phyloP scores from a whole-genome alignment of 129 eudicot genomes.

The Gnaphalium uliginosum region DNA sequence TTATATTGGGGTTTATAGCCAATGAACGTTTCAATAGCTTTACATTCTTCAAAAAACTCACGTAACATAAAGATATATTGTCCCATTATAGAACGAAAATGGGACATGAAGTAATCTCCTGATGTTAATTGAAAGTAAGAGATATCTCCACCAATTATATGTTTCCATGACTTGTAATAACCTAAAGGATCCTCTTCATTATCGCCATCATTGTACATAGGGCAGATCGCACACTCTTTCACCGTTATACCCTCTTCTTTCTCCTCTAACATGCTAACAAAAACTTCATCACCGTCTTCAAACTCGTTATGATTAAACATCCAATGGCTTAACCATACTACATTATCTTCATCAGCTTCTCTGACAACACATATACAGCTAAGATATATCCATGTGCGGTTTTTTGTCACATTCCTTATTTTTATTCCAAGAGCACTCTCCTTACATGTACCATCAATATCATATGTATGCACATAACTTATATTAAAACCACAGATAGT shows the following conservation, averaged over 20 bases:
- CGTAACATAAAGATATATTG: too few species aligned
- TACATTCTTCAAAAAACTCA: too few species aligned
- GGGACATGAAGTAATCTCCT: too few species aligned
- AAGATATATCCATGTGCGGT: background rate
- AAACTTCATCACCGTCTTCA: slow-evolving; percentile 23
- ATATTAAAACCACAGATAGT: background rate
- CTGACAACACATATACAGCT: background rate
- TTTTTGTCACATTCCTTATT: slow-evolving; percentile 1
- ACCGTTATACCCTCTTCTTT: background rate
- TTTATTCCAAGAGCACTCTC: background rate
- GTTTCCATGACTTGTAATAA: too few species aligned
- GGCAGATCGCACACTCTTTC: slow-evolving; percentile 13
- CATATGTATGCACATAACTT: too few species aligned
- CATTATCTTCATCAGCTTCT: slow-evolving; percentile 20
- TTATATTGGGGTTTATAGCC: too few species aligned
- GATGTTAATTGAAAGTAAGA: too few species aligned
- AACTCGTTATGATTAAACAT: slow-evolving; percentile 21
- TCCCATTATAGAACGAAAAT: too few species aligned
- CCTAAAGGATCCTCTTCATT: too few species aligned
- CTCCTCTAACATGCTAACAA: background rate
- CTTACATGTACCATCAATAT: accelerated
- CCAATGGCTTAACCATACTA: background rate
- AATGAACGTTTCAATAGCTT: too few species aligned
- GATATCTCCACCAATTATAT: too few species aligned
- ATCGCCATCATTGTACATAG: background rate